Conservation (phyloP, 495 filamentous ascomycete species). For the Apiosordaria backusii region DNA sequence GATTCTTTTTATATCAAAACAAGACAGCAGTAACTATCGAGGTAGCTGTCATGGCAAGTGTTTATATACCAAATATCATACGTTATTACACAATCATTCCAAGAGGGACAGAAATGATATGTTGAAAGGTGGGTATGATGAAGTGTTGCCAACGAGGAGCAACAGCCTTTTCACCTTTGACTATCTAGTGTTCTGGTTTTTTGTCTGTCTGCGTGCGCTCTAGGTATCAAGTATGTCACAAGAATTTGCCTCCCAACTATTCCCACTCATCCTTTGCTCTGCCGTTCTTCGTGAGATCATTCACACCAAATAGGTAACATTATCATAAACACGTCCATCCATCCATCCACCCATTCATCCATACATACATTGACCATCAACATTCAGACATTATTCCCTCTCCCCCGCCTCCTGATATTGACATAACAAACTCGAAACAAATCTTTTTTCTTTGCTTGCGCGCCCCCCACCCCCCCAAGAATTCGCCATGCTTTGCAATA, state of each 20-base stretch:
- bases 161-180: no score
- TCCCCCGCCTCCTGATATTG: neutral
- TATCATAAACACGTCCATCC: neutral
- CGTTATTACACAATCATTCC: no score
- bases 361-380: neutral
- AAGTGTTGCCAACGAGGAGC: no score
- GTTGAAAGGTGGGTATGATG: no score
- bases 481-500: neutral
- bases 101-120: no score
- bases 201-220: neutral
- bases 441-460: no score
- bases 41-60: no score
- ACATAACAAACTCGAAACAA: neutral
- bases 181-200: neutral
- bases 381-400: neutral
- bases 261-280: neutral
- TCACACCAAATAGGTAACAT: neutral
- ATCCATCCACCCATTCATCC: neutral
- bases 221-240: neutral
- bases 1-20: no score
- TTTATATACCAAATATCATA: no score
- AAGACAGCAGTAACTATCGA: no score
- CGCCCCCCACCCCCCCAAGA: neutral
- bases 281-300: conserved; percentile 6
- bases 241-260: neutral